Evolutionary conservation across 805 yeast species (phyloP).

Genomic region (Wickerhamomyces mucosus): DNA sequence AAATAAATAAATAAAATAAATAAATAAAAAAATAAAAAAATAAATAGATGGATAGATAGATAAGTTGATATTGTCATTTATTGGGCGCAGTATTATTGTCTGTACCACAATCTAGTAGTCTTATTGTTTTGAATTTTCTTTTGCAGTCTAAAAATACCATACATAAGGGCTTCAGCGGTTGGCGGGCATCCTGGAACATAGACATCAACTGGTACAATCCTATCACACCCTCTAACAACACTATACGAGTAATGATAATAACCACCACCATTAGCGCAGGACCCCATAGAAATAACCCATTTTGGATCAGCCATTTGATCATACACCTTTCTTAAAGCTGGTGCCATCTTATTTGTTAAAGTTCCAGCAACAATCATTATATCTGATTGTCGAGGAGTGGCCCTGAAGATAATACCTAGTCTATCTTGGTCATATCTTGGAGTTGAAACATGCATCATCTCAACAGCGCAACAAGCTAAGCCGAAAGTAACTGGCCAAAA

Average conservation of each 20-base stretch:
- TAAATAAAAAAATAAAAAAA: constrained; percentile 4
- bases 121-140: constrained; percentile 81
- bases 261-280: constrained; percentile 92
- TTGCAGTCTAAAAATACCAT: constrained; percentile 82
- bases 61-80: not conserved
- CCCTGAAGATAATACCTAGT: constrained; percentile 87
- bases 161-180: constrained; percentile 83
- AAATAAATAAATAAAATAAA: not conserved
- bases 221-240: constrained; percentile 84
- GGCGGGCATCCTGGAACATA: constrained; percentile 95
- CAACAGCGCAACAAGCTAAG: constrained; percentile 88
- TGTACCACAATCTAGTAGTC: constrained; percentile 80
- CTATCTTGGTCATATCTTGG: constrained; percentile 91
- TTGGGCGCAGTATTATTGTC: no score
- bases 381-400: constrained; percentile 88
- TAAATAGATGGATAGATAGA: constrained; percentile 2
- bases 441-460: constrained; percentile 90
- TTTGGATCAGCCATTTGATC: constrained; percentile 94
- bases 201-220: constrained; percentile 81
- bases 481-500: constrained; percentile 94
- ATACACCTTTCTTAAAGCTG: constrained; percentile 84
- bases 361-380: constrained; percentile 91
- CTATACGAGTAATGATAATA: constrained; percentile 85
- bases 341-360: constrained; percentile 87
- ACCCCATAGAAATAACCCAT: constrained; percentile 93